phyloP scores from a whole-genome alignment of 768 basidiomycete species.

The Trametes villosa region DNA sequence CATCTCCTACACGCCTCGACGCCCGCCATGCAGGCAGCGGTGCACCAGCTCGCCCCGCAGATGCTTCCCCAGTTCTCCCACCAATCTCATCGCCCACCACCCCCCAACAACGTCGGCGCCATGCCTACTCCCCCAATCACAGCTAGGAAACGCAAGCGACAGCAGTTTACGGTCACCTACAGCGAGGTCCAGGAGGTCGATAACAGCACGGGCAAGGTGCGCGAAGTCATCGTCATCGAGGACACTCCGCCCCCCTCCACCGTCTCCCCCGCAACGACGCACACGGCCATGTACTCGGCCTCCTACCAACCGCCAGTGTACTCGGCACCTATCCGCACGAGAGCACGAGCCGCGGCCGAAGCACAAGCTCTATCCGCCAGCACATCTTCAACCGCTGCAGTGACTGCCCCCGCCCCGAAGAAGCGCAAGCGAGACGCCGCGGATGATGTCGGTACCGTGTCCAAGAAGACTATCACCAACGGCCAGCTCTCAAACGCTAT shows the following conservation, averaged over 20 bases:
- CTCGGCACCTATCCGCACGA: constrained; percentile 78
- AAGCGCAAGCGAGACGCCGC: constrained; percentile 81
- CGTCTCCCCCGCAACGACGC: constrained; percentile 68
- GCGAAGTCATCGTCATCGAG: constrained; percentile 92
- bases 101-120: constrained; percentile 50
- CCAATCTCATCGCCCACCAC: constrained; percentile 50
- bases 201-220: constrained; percentile 68
- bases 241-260: constrained; percentile 88
- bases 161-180: constrained; percentile 83
- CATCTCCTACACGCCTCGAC: constrained; percentile 53
- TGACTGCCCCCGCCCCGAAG: constrained; percentile 76
- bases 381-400: constrained; percentile 58
- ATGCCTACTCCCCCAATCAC: constrained; percentile 74
- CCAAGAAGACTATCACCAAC: constrained; percentile 62
- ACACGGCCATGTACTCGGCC: constrained; percentile 72
- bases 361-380: constrained; percentile 75
- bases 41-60: constrained; percentile 65
- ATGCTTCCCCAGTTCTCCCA: constrained; percentile 68
- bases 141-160: constrained; percentile 83
- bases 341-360: constrained; percentile 86
- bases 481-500: constrained; percentile 55
- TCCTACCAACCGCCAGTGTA: constrained; percentile 80
- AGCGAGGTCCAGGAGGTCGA: constrained; percentile 90
- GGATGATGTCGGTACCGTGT: constrained; percentile 72
- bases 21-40: constrained; percentile 72